Evolutionary conservation across 1,139 yeast species (phyloP).

Genomic region (Hyphopichia burtonii): DNA sequence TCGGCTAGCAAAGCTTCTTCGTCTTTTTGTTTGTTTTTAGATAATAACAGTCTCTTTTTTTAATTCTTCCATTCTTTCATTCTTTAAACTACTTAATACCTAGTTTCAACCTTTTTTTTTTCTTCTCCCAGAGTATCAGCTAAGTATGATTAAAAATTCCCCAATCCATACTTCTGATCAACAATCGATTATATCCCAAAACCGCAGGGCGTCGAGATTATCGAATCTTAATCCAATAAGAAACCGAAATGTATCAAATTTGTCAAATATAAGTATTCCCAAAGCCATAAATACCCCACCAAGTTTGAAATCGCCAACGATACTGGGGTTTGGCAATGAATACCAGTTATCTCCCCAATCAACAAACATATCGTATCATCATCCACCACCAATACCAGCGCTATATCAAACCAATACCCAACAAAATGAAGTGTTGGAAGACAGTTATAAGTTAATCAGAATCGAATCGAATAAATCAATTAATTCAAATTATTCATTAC

Average conservation of each 20-base stretch:
- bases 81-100: too few relatives aligned
- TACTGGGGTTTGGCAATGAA: slow-evolving; percentile 1
- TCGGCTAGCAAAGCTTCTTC: too few relatives aligned
- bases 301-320: not conserved
- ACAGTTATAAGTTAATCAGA: slow-evolving; percentile 35
- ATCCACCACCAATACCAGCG: not conserved
- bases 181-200: slow-evolving; percentile 9
- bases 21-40: too few relatives aligned
- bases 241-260: not conserved
- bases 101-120: too few relatives aligned
- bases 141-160: not conserved
- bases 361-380: slow-evolving; percentile 1
- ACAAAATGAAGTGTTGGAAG: not conserved
- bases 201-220: slow-evolving; percentile 13
- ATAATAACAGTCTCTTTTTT: too few relatives aligned
- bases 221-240: slow-evolving; percentile 18
- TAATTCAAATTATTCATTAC: slow-evolving; percentile 25
- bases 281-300: slow-evolving; percentile 3
- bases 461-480: slow-evolving; percentile 51
- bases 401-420: not conserved
- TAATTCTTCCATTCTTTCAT: too few relatives aligned
- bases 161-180: not conserved
- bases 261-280: not conserved
- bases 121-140: too few relatives aligned
- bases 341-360: slow-evolving; percentile 1